These are phyloP conservation scores for Allodekkera sacchari DNA, from an alignment of 805 yeast species.

Conservation along the genomic window DNA sequence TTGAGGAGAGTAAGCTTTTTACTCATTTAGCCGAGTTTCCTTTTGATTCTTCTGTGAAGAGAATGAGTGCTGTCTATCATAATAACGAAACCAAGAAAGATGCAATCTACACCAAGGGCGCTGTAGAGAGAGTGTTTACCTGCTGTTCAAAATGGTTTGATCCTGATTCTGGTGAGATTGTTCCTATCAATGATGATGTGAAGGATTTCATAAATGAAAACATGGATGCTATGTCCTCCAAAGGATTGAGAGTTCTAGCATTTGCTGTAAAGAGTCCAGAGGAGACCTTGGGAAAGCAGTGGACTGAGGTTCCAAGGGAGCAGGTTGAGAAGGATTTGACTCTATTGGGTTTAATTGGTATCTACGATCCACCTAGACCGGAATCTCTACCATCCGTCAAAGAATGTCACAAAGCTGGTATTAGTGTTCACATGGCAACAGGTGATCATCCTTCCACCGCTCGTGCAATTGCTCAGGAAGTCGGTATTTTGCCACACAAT, in stretches of 20 bases:
- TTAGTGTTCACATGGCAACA: conserved; percentile 73
- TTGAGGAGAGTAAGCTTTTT: conserved; percentile 29
- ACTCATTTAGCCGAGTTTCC: conserved; percentile 59
- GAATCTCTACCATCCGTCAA: conserved; percentile 62
- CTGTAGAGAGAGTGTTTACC: conserved; percentile 59
- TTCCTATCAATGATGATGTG: conserved; percentile 33
- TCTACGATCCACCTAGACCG: conserved; percentile 71
- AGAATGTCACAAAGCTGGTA: conserved; percentile 65
- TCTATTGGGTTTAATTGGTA: conserved; percentile 65
- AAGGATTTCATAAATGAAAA: conserved; percentile 38
- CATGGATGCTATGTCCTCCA: conserved; percentile 50
- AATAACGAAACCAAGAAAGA: conserved; percentile 21
- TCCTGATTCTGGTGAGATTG: conserved; percentile 21
- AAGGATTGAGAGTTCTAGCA: conserved; percentile 68
- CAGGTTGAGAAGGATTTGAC: conserved; percentile 44
- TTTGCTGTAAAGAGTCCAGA: conserved; percentile 42
- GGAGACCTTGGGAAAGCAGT: conserved; percentile 15
- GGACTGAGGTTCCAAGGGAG: conserved; percentile 30
- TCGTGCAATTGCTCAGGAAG: conserved; percentile 71
- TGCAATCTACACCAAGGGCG: conserved; percentile 54
- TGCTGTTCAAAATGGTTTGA: conserved; percentile 50
- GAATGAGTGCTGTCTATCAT: conserved; percentile 58
- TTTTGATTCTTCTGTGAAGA: conserved; percentile 64
- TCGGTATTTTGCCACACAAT: conserved; percentile 63
- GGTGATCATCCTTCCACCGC: conserved; percentile 81